Percentiles rank a stretch among this genome's conserved stretches.
These are phyloP conservation scores for Cladosporium cucumerinum DNA, from an alignment of 2,329 filamentous ascomycete species.

Conservation along the genomic window DNA sequence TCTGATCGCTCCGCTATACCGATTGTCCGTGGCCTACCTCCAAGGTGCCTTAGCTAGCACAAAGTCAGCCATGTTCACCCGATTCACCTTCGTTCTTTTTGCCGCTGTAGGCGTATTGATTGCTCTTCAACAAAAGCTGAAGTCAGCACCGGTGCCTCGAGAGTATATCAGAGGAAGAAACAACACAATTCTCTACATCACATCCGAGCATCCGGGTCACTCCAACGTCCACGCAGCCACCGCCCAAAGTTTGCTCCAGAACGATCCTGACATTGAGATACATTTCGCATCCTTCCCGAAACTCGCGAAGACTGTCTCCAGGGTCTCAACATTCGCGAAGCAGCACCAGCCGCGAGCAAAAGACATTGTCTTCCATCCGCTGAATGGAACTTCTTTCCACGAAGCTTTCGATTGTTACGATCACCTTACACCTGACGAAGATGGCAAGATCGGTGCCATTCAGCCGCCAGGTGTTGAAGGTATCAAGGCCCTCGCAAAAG, in stretches of 20 bases:
- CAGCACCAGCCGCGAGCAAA: background rate
- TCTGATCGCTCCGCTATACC: background rate
- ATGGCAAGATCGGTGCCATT: conserved; percentile 5
- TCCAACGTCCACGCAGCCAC: conserved; percentile 13
- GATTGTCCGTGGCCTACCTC: background rate
- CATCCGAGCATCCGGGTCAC: conserved; percentile 5
- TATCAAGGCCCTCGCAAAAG: background rate
- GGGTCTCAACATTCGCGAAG: conserved; percentile 4
- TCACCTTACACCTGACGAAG: background rate
- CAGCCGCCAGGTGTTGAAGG: background rate
- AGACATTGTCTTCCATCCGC: conserved; percentile 5
- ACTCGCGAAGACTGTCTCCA: background rate
- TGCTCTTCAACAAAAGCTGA: background rate
- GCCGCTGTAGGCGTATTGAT: conserved; percentile 1
- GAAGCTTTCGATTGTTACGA: background rate
- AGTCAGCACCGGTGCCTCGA: background rate
- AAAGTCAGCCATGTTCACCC: background rate
- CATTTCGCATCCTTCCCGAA: conserved; percentile 12
- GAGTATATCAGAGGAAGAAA: conserved; percentile 4
- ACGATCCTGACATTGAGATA: background rate
- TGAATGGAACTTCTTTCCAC: background rate
- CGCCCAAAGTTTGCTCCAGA: conserved; percentile 7
- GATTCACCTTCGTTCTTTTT: background rate
- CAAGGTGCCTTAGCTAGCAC: background rate
- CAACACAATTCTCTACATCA: conserved; percentile 6